Conservation (phyloP, 441 rosid genomes). For the Jatropha multifida region DNA sequence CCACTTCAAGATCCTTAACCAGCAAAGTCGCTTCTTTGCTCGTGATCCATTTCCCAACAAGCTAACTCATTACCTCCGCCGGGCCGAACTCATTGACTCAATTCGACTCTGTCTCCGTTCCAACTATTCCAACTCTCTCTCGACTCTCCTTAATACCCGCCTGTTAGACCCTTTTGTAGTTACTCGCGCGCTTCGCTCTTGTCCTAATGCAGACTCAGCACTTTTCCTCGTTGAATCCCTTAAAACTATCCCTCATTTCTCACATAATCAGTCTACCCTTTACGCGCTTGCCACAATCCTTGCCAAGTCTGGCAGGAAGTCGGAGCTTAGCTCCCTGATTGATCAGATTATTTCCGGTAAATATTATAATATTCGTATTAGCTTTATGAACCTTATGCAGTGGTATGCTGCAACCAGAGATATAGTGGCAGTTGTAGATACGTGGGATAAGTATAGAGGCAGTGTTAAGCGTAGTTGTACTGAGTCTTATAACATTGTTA, state of each 20-base stretch:
- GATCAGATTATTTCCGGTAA: slow-evolving; percentile 45
- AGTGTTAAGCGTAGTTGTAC: slow-evolving; percentile 47
- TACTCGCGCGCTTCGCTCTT: slow-evolving; percentile 63
- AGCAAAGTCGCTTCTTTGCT: slow-evolving; percentile 46
- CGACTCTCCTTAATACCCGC: slow-evolving; percentile 47
- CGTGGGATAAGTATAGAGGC: slow-evolving; percentile 56
- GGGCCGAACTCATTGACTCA: slow-evolving; percentile 65
- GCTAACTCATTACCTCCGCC: slow-evolving; percentile 62
- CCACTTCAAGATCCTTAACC: slow-evolving; percentile 24
- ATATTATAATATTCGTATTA: slow-evolving; percentile 45
- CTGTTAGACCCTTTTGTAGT: slow-evolving; percentile 72
- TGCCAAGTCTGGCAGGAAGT: slow-evolving; percentile 48
- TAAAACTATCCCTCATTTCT: slow-evolving; percentile 31
- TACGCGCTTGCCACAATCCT: slow-evolving; percentile 70
- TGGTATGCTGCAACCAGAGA: slow-evolving; percentile 64
- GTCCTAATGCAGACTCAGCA: slow-evolving; percentile 68
- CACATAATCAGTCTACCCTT: slow-evolving; percentile 49
- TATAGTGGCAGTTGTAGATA: slow-evolving; percentile 46
- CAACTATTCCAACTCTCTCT: slow-evolving; percentile 32
- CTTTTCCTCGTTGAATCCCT: slow-evolving; percentile 53
- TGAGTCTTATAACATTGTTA: slow-evolving; percentile 69
- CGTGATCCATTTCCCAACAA: slow-evolving; percentile 73
- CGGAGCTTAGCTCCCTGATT: slow-evolving; percentile 53
- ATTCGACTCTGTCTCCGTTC: slow-evolving; percentile 66
- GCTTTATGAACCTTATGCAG: slow-evolving; percentile 68